Conservation (phyloP, 176 grass and related monocot genomes). For the Aegilops umbellulata region DNA sequence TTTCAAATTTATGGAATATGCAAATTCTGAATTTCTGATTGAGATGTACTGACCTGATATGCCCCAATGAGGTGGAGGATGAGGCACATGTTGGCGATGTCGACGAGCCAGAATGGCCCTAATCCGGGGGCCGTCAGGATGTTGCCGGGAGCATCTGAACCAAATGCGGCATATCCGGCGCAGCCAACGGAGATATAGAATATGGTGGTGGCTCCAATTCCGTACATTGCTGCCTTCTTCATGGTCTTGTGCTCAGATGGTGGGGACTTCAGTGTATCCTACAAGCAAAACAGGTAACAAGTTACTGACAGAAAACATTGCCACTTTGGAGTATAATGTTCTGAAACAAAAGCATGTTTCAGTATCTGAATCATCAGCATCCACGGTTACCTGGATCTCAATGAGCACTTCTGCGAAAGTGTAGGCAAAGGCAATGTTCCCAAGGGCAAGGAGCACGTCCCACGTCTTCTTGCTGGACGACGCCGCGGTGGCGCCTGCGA, state of each 20-base stretch:
- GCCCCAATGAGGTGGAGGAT: slow-evolving; percentile 74
- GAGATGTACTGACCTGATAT: slow-evolving; percentile 58
- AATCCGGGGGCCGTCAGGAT: slow-evolving; percentile 57
- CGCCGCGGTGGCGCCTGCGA: slow-evolving; percentile 25
- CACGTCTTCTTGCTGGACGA: slow-evolving; percentile 52
- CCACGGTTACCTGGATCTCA: slow-evolving; percentile 68
- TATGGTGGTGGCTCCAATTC: slow-evolving; percentile 68
- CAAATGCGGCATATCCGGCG: slow-evolving; percentile 68
- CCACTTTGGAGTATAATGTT: background rate
- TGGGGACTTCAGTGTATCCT: slow-evolving; percentile 73
- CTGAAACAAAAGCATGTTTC: background rate
- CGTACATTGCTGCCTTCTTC: slow-evolving; percentile 74
- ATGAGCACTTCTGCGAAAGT: slow-evolving; percentile 86
- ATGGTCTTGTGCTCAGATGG: slow-evolving; percentile 75
- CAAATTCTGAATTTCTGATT: background rate
- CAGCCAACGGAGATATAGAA: slow-evolving; percentile 81
- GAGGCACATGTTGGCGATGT: slow-evolving; percentile 73
- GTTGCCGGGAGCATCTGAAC: slow-evolving; percentile 64
- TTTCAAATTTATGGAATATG: background rate
- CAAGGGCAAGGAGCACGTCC: slow-evolving; percentile 71
- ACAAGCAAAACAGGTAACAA: background rate
- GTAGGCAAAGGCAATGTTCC: slow-evolving; percentile 92
- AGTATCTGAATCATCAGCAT: background rate
- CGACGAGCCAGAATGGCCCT: slow-evolving; percentile 73
- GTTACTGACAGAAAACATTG: background rate